Evolutionary conservation across 2,329 filamentous ascomycete genomes (phyloP).

Genomic region (Sporothrix inflata): DNA sequence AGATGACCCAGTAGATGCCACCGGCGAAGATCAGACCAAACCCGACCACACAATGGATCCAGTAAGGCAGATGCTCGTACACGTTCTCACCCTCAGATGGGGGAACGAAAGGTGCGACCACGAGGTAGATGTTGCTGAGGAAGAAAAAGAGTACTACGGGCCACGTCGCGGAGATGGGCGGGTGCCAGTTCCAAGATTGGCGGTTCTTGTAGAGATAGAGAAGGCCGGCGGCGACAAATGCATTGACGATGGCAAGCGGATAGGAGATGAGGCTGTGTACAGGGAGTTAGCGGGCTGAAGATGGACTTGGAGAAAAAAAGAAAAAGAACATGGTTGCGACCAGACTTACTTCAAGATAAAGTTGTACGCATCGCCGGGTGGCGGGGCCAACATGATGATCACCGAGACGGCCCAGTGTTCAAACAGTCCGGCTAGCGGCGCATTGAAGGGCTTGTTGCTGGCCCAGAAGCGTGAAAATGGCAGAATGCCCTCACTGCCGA

Average conservation of each 20-base stretch:
- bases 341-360: constrained; percentile 59
- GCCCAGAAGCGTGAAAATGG: constrained; percentile 66
- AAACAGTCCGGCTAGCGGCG: constrained; percentile 62
- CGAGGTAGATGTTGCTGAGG: constrained; percentile 63
- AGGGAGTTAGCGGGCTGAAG: neutral
- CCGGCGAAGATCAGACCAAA: constrained; percentile 58
- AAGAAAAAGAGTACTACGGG: constrained; percentile 63
- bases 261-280: constrained; percentile 62
- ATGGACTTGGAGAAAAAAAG: neutral
- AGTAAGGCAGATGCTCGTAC: constrained; percentile 60
- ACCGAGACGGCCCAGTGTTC: constrained; percentile 67
- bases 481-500: constrained; percentile 67
- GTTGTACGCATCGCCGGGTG: constrained; percentile 69
- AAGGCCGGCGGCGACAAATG: constrained; percentile 57
- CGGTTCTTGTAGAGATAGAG: constrained; percentile 58
- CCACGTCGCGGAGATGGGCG: constrained; percentile 58
- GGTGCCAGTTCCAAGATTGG: constrained; percentile 54
- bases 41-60: constrained; percentile 60
- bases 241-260: constrained; percentile 62
- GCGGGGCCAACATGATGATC: constrained; percentile 68
- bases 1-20: constrained; percentile 60
- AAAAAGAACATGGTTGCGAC: constrained; percentile 2
- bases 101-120: constrained; percentile 62
- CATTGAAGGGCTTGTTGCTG: constrained; percentile 66
- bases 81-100: constrained; percentile 56